Conservation (phyloP, 495 filamentous ascomycete species). For the Xeromyces bisporus region DNA sequence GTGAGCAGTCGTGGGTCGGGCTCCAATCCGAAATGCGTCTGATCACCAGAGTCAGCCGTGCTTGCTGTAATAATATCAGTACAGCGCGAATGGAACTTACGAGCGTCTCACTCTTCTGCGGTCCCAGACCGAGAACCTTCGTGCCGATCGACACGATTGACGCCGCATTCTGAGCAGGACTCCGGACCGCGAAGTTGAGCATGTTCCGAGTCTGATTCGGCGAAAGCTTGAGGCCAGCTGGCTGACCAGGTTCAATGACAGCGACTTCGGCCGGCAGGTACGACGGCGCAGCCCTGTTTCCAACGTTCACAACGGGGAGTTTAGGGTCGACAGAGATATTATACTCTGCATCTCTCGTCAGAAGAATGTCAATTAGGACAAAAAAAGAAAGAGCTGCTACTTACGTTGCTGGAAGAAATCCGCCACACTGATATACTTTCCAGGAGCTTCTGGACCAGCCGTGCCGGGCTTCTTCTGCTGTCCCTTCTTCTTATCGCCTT, state of each 20-base stretch:
- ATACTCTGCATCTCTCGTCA: too few relatives aligned
- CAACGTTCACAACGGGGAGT: constrained; percentile 55
- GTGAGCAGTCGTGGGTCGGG: constrained; percentile 40
- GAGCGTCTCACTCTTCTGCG: constrained; percentile 11
- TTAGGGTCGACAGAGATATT: constrained; percentile 20
- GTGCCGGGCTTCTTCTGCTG: constrained; percentile 16
- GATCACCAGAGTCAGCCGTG: constrained; percentile 2
- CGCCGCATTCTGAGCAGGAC: constrained; percentile 44
- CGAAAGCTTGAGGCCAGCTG: constrained; percentile 35
- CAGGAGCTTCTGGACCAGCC: constrained; percentile 16
- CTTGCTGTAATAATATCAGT: constrained; percentile 10
- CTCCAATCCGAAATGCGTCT: constrained; percentile 38
- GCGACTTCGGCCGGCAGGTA: constrained; percentile 56
- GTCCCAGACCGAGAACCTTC: constrained; percentile 26
- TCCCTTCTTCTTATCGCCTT: constrained; percentile 17
- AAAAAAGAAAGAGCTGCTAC: constrained; percentile 12
- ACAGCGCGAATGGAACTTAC: constrained; percentile 9
- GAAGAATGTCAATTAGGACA: background rate
- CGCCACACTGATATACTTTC: constrained; percentile 31
- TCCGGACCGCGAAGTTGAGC: constrained; percentile 52
- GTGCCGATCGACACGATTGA: constrained; percentile 44
- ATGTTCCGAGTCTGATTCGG: constrained; percentile 42
- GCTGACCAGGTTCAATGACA: constrained; percentile 47
- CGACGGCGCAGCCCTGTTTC: constrained; percentile 35
- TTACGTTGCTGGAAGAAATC: constrained; percentile 35